Conservation (phyloP, 345 rosid genomes). For the Arabidopsis thaliana region TAIR10.1 NC_003074.8:21620001-21620500, state of each 20-base stretch:
- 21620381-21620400: not conserved
- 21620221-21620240: not conserved
- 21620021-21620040: not conserved
- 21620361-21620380: not conserved
- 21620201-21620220: not conserved
- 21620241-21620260: not conserved
- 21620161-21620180: not conserved
- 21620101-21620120: constrained; percentile 2
- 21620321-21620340: constrained; percentile 13
- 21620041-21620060: not conserved
- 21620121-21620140: not conserved
- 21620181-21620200: not conserved
- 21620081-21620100: constrained; percentile 22
- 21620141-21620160: not conserved
- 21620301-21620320: not conserved
- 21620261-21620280: not conserved
- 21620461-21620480: too few species aligned
- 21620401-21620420: too few species aligned
- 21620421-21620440: not conserved
- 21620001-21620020: not conserved
- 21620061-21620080: constrained; percentile 19
- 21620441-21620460: too few species aligned
- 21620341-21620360: not conserved
- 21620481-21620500: too few species aligned
- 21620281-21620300: not conserved